Base-by-base conservation (phyloP, 2,329 filamentous ascomycete species). In the Paecilomyces niveus region DNA sequence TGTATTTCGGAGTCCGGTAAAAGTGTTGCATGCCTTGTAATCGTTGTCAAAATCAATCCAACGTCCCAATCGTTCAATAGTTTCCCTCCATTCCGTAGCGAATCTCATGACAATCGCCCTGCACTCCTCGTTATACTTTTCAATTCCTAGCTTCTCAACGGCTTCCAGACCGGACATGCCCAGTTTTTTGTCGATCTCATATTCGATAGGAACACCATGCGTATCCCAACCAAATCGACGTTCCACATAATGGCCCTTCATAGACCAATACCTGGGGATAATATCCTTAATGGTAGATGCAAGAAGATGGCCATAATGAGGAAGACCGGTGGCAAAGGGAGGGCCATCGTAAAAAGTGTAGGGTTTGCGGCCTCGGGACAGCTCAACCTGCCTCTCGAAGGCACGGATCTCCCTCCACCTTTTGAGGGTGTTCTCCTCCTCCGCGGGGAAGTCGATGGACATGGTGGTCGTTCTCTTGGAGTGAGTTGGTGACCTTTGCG, bases 21-120 rank as follows among this genome's bases (percentile, higher is more conserved):
- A 24, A 49, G 29, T 22, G 10, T 11, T 21, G 57, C 68, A 21
- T 68, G 86, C 86, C 85, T 96, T 96, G 81, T 96, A 97, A 73
- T 97, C 91, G 67, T 96, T 94, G 75, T 97, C 93, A 67, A 97
- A 97, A 76, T 97, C 93, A 68, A 97, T 94, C 93, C 93, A 97
- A 59, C 93, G 88, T 58, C 93, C 93, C 49, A 97, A 78, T 61
- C 93, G 83, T 70, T 96, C 91, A 67, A 97, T 89, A 26, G 91
- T 96, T 62, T 86, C 79, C 68, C 91, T 85, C 93, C 93, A 97
- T 73, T 97, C 93, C 15, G 81, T 75, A 10, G 91, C 86, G 72
- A 89, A 97, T 68, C 89, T 85, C 90, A 97, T 96, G 65, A 97
- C 93, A 73, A 97, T 96, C 62, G 90, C 86, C 61, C 89, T 85